Conservation (phyloP, 1,284 basidiomycete species). For the Sanghuangporus weigelae region DNA sequence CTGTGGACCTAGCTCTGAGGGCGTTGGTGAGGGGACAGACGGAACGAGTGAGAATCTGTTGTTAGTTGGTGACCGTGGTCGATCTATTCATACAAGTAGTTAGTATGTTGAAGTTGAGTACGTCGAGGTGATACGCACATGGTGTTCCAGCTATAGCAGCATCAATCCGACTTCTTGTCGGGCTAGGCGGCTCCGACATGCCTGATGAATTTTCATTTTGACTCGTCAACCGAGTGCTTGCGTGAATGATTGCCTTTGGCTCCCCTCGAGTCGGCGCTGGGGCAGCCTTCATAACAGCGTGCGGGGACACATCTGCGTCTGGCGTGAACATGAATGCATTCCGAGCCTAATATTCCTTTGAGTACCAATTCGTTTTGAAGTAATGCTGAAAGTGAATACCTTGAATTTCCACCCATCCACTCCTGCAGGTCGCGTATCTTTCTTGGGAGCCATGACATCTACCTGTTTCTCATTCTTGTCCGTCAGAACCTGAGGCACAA, state of each 20-base stretch:
- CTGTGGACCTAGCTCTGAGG: conserved; percentile 67
- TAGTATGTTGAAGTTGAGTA: conserved; percentile 10
- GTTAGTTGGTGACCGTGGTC: conserved; percentile 49
- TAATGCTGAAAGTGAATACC: conserved; percentile 35
- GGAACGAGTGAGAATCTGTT: conserved; percentile 70
- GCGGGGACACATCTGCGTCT: conserved; percentile 83
- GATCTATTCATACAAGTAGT: conserved; percentile 37
- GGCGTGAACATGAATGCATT: conserved; percentile 93
- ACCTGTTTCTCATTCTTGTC: conserved; percentile 29
- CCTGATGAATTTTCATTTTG: conserved; percentile 43
- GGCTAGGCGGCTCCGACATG: conserved; percentile 72
- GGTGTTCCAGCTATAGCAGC: conserved; percentile 84
- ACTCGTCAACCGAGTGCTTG: conserved; percentile 74
- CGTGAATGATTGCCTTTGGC: conserved; percentile 68
- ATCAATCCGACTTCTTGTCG: conserved; percentile 80
- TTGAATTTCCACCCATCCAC: conserved; percentile 88
- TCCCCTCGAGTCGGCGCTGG: conserved; percentile 38
- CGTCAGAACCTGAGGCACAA: conserved; percentile 11
- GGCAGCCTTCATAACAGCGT: conserved; percentile 39
- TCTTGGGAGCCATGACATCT: conserved; percentile 73
- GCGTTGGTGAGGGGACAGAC: conserved; percentile 81
- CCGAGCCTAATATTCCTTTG: conserved; percentile 50
- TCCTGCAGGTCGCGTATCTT: conserved; percentile 61
- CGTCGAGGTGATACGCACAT: conserved; percentile 39
- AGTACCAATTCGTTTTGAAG: conserved; percentile 9